Percentiles rank a stretch among this genome's conserved stretches.
These are phyloP conservation scores for Trypanosomatidae sp. DNA, from an alignment of 208 protist genomes.

Conservation along the genomic window DNA sequence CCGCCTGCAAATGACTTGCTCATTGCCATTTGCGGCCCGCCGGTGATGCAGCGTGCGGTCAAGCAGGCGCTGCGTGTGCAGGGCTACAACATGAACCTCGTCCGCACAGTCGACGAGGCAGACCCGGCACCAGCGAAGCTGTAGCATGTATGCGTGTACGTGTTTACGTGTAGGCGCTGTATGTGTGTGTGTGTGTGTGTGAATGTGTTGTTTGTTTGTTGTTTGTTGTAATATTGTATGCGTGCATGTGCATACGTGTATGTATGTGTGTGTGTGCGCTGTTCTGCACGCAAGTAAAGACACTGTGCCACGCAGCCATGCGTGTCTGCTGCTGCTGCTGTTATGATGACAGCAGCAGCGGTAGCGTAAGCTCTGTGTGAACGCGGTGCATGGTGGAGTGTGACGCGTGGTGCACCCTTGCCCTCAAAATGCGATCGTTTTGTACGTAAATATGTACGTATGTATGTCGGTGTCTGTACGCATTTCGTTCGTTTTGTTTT, in stretches of 20 bases:
- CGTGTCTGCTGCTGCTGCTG: too few relatives aligned
- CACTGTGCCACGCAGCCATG: too few relatives aligned
- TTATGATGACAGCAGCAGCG: too few relatives aligned
- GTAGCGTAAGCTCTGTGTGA: too few relatives aligned
- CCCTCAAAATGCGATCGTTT: too few relatives aligned
- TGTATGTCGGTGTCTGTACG: not conserved
- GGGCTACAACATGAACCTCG: constrained; percentile 6
- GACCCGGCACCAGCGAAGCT: not conserved
- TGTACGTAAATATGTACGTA: not conserved
- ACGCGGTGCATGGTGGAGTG: too few relatives aligned
- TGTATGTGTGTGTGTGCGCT: not conserved
- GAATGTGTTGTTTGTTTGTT: too few relatives aligned
- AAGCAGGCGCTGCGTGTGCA: not conserved
- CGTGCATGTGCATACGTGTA: not conserved
- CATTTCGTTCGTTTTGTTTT: too few relatives aligned
- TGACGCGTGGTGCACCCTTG: too few relatives aligned
- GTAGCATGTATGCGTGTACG: not conserved
- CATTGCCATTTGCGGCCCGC: constrained; percentile 61
- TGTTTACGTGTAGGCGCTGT: not conserved
- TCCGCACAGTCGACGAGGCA: constrained; percentile 16
- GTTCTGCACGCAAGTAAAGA: too few relatives aligned
- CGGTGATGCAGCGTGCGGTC: constrained; percentile 12
- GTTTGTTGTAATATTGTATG: not conserved
- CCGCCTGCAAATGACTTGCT: constrained; percentile 13
- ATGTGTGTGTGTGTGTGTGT: too few relatives aligned